Base-by-base conservation (phyloP, 2,329 filamentous ascomycete genomes). In the Achaetomium macrosporum region DNA sequence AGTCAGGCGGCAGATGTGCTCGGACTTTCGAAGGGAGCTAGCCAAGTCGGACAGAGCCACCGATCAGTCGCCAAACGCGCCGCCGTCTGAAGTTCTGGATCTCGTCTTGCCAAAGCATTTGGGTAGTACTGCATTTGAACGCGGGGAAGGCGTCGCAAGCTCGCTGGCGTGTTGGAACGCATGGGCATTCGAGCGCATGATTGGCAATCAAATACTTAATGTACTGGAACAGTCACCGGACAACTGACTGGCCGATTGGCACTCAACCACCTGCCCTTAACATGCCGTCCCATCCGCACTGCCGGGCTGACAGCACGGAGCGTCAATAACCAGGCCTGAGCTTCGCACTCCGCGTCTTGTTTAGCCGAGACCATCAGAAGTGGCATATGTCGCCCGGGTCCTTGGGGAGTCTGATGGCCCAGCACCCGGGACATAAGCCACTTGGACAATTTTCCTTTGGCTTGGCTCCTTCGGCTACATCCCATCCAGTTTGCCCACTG, bases 121-220 rank as follows among this genome's bases (percentile, higher is more conserved):
- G 45, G 54, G 55, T 59, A 20, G 58, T 50, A 60, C 56, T 53
- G 59, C 58, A 58, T 51, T 48, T 49, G 49, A 25, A 56, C 52
- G 53, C 55, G 53, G 36, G 30, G 47, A 42, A 56, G 45, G 47
- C 15, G 47, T 49, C 40, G 53, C 51, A 54, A 51, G 52, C 57
- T 50, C 48, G 46, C 50, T 40, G 39, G 47, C 31, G 41, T 16
- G 51, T 25, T 43, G 49, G 53, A 42, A 20, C 50, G 47, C 44
- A 51, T 49, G 47, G 46, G 37, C 51, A 51, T 43, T 56, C 43
- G 37, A 53, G 47, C 41, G 30, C 43, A 47, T 45, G 51, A 57
- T 31, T 42, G 47, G 50, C 36, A 56, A 57, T 56, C 46, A 52
- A 51, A 30, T 25, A 30, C 51, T 56, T 30, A 56, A 55, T 59